phyloP scores from a whole-genome alignment of 352 stramenopile species.

The Phytophthora syringae region DNA sequence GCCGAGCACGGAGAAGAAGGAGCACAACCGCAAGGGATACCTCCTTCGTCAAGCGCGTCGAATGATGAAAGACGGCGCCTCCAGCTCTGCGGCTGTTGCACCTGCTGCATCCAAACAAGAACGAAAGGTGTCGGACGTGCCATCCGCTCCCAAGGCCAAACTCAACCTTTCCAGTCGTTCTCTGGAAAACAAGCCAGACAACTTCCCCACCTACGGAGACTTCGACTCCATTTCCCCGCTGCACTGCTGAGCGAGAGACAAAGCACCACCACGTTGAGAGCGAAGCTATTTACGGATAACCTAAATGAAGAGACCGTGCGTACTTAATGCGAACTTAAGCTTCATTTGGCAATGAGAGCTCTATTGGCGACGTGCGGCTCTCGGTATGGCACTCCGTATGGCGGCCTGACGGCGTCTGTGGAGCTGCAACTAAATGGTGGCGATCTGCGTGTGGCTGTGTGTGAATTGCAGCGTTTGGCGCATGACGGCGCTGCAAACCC shows the following conservation, averaged over 20 bases:
- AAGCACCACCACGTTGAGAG: background rate
- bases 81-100: background rate
- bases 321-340: constrained; percentile 20
- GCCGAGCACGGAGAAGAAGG: constrained; percentile 55
- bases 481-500: constrained; percentile 18
- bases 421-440: constrained; percentile 4
- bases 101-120: constrained; percentile 9
- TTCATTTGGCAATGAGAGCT: constrained; percentile 14
- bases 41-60: constrained; percentile 64
- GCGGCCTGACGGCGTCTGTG: background rate
- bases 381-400: constrained; percentile 26
- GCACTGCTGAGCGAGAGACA: constrained; percentile 33
- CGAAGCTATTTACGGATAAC: constrained; percentile 37
- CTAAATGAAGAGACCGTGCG: constrained; percentile 23
- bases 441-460: constrained; percentile 2
- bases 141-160: constrained; percentile 12
- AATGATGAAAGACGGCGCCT: constrained; percentile 39
- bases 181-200: constrained; percentile 20
- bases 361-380: constrained; percentile 15
- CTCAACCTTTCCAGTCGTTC: constrained; percentile 5
- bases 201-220: constrained; percentile 8
- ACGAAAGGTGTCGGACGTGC: constrained; percentile 3
- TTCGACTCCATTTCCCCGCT: constrained; percentile 19
- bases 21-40: constrained; percentile 82
- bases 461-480: constrained; percentile 16